Evolutionary conservation across 345 rosid genomes (phyloP).

Genomic region (Eucalyptus curtisii): DNA sequence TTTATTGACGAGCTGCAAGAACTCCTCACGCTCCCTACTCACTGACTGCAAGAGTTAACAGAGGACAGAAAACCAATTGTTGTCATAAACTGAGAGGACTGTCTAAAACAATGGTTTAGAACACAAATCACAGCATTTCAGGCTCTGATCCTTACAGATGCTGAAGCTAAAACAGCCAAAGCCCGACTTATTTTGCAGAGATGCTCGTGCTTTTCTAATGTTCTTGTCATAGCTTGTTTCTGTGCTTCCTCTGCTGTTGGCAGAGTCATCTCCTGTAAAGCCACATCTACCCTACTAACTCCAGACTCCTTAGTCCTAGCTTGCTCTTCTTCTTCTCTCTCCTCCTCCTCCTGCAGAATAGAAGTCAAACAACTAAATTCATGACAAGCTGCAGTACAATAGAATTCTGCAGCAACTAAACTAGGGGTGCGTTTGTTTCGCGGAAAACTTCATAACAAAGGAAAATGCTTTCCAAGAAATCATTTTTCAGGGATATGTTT

Average conservation of each 20-base stretch:
- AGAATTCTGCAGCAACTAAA: neutral
- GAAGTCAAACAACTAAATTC: neutral
- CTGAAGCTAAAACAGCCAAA: constrained; percentile 83
- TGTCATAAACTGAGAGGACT: neutral
- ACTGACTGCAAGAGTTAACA: constrained; percentile 56
- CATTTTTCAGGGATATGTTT: neutral
- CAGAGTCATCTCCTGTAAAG: constrained; percentile 62
- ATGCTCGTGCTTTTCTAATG: constrained; percentile 61
- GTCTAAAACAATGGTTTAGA: neutral
- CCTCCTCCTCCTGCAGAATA: constrained; percentile 67
- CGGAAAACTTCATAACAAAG: neutral
- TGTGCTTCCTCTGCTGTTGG: constrained; percentile 64
- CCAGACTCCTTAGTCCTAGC: constrained; percentile 47
- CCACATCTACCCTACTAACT: constrained; percentile 52
- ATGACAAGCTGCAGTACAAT: neutral
- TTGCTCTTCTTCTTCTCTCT: constrained; percentile 67
- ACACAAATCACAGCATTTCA: neutral
- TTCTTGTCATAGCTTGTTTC: constrained; percentile 59
- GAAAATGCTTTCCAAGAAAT: neutral
- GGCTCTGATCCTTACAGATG: constrained; percentile 52
- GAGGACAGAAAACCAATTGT: neutral
- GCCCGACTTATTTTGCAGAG: constrained; percentile 83
- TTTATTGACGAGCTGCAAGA: constrained; percentile 71
- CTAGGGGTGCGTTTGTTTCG: neutral
- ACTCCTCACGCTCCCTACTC: constrained; percentile 80